Evolutionary conservation across 768 basidiomycete genomes (phyloP).

Genomic region (Terana coerulea): DNA sequence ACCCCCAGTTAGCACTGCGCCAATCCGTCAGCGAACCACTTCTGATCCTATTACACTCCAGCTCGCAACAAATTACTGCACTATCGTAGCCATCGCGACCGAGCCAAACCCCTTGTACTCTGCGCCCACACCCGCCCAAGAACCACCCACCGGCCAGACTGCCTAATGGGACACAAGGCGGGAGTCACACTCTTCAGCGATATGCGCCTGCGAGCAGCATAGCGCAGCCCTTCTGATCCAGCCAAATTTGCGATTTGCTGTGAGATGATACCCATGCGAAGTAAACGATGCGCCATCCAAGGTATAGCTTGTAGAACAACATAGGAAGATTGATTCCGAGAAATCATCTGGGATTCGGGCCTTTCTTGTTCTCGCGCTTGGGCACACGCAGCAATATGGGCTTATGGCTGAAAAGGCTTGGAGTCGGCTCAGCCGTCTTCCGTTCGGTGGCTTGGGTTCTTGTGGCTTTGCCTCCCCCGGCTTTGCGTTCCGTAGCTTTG

Average conservation of each 20-base stretch:
- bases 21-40: constrained; percentile 1
- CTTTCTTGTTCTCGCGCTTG: background rate
- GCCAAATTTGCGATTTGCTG: too few species aligned
- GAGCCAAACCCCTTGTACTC: background rate
- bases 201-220: background rate
- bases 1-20: background rate
- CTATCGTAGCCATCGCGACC: constrained; percentile 5
- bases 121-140: background rate
- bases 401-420: background rate
- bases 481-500: too few species aligned
- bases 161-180: background rate
- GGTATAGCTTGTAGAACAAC: too few species aligned
- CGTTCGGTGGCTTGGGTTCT: background rate
- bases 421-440: background rate
- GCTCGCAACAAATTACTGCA: background rate
- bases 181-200: background rate
- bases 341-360: too few species aligned
- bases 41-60: constrained; percentile 3
- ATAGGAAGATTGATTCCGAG: too few species aligned
- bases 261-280: too few species aligned
- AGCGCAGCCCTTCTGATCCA: background rate
- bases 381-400: background rate
- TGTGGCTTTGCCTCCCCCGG: background rate
- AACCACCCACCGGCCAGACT: constrained; percentile 3
- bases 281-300: too few species aligned